Evolutionary conservation across 164 flowering plant genomes (phyloP), one percentile per base, ranked within the genome.

Genomic region (Tetrastigma voinierianum): DNA sequence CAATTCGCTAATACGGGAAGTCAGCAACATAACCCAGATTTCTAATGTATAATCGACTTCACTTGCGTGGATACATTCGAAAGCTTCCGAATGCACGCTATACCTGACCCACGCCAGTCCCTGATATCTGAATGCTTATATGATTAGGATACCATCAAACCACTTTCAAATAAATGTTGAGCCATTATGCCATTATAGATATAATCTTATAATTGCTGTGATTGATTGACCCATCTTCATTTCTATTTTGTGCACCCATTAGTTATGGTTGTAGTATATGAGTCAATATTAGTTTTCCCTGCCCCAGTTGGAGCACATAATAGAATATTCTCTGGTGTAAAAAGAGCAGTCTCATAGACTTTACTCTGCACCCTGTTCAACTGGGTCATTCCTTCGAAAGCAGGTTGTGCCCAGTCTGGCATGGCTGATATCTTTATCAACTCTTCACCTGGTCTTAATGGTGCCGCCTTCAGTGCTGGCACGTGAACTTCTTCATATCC

Each of bases 301-400:
- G 98, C 95, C 2, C 99, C 99, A 66, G 99, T 96, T 2, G 99
- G 99, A 61, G 98, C 98, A 80, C 99, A 93, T 10, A 96, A 62
- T 24, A 96, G 88, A 46, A 96, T 57, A 70, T 96, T 93, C 40
- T 93, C 90, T 3, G 98, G 78, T 10, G 77, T 63, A 61, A 87
- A 91, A 20, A 96, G 91, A 1, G 98, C 99, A 61, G 97, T 90
- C 56, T 93, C 82, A 67, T 91, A 96, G 57, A 96, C 99, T 71
- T 72, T 86, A 67, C 97, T 93, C 75, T 96, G 98, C 2, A 96
- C 95, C 72, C 99, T 82, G 69, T 93, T 93, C 76, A 93, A 72
- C 75, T 87, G 84, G 56, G 67, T 71, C 98, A 96, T 91, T 49
- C 90, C 95, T 48, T 77, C 69, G 70, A 96, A n/a, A n/a, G n/a